These are phyloP conservation scores for Colletotrichum tamarilloi DNA, from an alignment of 2,329 filamentous ascomycete species.

Conservation along the genomic window DNA sequence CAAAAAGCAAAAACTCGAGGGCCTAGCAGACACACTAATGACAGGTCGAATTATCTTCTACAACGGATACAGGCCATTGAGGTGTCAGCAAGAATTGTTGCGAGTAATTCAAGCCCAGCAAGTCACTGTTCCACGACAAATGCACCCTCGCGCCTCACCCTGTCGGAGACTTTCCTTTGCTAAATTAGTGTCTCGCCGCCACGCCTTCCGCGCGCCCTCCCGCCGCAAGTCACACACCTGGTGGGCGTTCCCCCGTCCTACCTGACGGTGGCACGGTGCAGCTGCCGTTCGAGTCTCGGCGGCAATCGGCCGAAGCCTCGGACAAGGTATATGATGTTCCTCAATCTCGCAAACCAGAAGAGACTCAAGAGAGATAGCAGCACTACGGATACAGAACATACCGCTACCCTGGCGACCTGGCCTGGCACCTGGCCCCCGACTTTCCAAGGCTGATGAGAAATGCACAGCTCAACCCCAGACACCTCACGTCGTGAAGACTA, in stretches of 20 bases:
- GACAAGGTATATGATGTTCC: background rate
- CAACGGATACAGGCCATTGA: background rate
- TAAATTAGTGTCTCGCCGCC: background rate
- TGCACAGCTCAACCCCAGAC: background rate
- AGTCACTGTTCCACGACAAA: background rate
- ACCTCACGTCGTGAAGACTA: background rate
- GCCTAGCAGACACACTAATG: background rate
- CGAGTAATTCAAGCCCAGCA: background rate
- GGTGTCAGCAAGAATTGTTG: background rate
- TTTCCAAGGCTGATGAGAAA: background rate
- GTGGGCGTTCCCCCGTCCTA: background rate
- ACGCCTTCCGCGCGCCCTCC: constrained; percentile 18
- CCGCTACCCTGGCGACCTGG: background rate
- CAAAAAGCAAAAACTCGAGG: background rate
- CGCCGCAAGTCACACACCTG: constrained; percentile 18
- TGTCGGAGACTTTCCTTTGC: constrained; percentile 12
- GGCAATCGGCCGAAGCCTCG: constrained; percentile 21
- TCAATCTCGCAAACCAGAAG: background rate
- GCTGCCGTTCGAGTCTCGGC: background rate
- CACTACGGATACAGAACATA: no score
- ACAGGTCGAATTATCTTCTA: background rate
- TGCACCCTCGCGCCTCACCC: background rate
- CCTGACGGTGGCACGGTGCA: background rate
- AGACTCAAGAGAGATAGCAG: background rate
- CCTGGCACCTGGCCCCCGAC: background rate